phyloP scores from a whole-genome alignment of 306 rosid genomes.

The Lathyrus sativus region DNA sequence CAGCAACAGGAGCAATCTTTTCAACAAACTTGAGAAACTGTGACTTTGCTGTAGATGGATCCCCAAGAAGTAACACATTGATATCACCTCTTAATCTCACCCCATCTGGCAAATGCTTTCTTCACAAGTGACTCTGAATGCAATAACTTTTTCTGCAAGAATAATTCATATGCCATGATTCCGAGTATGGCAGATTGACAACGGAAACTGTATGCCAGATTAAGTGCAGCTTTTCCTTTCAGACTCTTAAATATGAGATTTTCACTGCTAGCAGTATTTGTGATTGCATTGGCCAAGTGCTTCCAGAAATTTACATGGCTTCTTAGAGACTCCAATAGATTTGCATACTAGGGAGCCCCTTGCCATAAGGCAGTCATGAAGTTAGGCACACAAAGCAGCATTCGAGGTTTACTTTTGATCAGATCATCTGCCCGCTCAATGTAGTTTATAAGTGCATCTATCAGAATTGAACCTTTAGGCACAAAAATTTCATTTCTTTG shows the following conservation, averaged over 20 bases:
- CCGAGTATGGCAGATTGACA: conserved; percentile 75
- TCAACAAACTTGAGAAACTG: conserved; percentile 99
- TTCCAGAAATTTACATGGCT: conserved; percentile 63
- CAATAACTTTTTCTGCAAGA: conserved; percentile 77
- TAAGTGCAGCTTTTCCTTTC: conserved; percentile 52
- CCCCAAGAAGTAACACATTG: conserved; percentile 94
- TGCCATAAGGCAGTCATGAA: conserved; percentile 84
- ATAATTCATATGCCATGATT: conserved; percentile 74
- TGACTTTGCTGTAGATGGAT: conserved; percentile 98
- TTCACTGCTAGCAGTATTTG: conserved; percentile 41
- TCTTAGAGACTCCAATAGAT: conserved; percentile 63
- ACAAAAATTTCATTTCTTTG: conserved; percentile 49
- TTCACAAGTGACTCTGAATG: conserved; percentile 65
- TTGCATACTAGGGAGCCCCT: conserved; percentile 66
- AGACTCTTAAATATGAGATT: conserved; percentile 42
- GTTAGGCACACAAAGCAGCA: conserved; percentile 71
- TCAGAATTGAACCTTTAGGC: conserved; percentile 49
- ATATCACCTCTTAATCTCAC: conserved; percentile 97
- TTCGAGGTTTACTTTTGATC: conserved; percentile 62
- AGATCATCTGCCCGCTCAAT: conserved; percentile 52
- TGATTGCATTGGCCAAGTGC: conserved; percentile 55
- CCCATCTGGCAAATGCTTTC: conserved; percentile 92
- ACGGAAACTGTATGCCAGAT: conserved; percentile 59
- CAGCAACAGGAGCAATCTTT: conserved; percentile 96
- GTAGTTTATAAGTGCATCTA: conserved; percentile 59